phyloP scores from a whole-genome alignment of 2,329 filamentous ascomycete species.

The Neofusicoccum kwambonambiense region DNA sequence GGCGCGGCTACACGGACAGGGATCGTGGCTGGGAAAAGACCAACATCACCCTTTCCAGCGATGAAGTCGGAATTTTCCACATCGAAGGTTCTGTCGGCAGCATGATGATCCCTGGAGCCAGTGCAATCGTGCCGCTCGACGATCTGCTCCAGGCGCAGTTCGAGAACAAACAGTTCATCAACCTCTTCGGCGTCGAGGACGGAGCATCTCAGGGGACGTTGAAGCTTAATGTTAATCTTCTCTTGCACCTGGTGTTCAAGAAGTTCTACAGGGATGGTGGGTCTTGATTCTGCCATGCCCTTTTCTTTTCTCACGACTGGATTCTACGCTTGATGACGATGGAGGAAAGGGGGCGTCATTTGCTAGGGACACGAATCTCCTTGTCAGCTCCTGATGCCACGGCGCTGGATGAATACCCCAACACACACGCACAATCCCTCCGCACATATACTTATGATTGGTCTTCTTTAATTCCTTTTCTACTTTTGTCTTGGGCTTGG shows the following conservation, averaged over 20 bases:
- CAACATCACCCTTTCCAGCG: constrained; percentile 90
- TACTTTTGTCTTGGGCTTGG: not conserved
- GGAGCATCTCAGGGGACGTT: constrained; percentile 45
- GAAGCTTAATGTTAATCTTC: constrained; percentile 91
- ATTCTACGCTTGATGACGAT: not conserved
- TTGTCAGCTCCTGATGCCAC: not conserved
- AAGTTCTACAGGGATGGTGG: constrained; percentile 74
- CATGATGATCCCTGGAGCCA: constrained; percentile 94
- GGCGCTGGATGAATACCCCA: constrained; percentile 3
- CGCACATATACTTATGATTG: not conserved
- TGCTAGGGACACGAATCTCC: not conserved
- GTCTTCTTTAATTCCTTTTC: not conserved
- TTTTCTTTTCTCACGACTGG: constrained; percentile 1
- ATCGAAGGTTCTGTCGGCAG: constrained; percentile 87
- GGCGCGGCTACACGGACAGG: constrained; percentile 67
- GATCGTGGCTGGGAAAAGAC: constrained; percentile 87
- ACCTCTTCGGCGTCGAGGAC: constrained; percentile 60
- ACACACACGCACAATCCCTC: not conserved
- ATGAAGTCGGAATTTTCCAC: constrained; percentile 90
- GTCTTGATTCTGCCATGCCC: not conserved
- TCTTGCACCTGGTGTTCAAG: constrained; percentile 96
- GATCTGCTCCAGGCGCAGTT: constrained; percentile 95
- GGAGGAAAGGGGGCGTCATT: not conserved
- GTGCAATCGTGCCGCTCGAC: constrained; percentile 83
- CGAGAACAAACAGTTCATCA: constrained; percentile 94